Conservation (phyloP, 2,329 filamentous ascomycete genomes). For the Phyllosticta ampelicida region DNA sequence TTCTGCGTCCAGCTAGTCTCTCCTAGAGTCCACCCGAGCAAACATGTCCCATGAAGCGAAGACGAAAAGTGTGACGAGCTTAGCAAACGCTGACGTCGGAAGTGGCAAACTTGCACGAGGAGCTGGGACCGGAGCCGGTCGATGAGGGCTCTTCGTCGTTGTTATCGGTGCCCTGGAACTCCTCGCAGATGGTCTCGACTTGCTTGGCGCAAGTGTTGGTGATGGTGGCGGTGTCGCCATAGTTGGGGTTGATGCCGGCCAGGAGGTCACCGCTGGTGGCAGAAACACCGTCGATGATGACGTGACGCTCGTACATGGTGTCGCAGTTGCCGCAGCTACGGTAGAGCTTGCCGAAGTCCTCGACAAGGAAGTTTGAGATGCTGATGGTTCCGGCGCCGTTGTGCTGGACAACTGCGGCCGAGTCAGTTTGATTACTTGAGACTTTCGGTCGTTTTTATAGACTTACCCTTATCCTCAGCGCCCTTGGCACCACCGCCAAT, state of each 20-base stretch:
- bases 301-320: slow-evolving; percentile 19
- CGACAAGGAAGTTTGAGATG: slow-evolving; percentile 21
- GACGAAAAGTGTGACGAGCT: not conserved
- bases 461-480: slow-evolving; percentile 18
- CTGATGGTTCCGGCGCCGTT: slow-evolving; percentile 23
- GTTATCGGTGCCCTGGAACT: slow-evolving; percentile 19
- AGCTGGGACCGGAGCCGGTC: slow-evolving; percentile 13
- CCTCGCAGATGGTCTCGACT: slow-evolving; percentile 17
- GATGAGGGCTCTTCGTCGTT: slow-evolving; percentile 20
- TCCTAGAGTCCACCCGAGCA: not conserved
- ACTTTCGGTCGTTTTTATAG: not conserved
- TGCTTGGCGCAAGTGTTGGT: slow-evolving; percentile 28
- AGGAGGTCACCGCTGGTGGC: slow-evolving; percentile 23
- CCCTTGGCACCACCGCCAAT: slow-evolving; percentile 21
- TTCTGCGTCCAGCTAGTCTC: not conserved
- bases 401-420: slow-evolving; percentile 20
- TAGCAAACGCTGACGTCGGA: slow-evolving; percentile 5
- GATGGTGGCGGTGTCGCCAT: slow-evolving; percentile 25
- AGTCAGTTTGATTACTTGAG: not conserved
- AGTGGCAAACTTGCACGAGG: slow-evolving; percentile 7
- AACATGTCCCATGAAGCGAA: not conserved
- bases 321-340: slow-evolving; percentile 22
- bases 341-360: slow-evolving; percentile 23
- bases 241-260: slow-evolving; percentile 29
- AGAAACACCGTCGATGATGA: slow-evolving; percentile 25